phyloP scores from a whole-genome alignment of 1,284 basidiomycete species.

The Fistulinella staudtii region DNA sequence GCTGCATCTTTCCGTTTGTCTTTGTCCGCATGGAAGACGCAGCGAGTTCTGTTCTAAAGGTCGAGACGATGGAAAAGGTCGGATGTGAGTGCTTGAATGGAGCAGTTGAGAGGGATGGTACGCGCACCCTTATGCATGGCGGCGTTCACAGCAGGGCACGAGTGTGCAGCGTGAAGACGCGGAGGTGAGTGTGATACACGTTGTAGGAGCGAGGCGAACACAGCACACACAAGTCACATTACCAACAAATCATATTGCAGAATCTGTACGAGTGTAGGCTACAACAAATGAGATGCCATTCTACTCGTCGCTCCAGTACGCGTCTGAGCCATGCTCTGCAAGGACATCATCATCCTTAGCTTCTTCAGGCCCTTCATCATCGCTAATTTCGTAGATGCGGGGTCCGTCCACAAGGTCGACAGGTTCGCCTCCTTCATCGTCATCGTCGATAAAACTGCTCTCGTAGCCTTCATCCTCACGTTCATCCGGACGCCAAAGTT shows the following conservation, averaged over 20 bases:
- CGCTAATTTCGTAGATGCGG: constrained; percentile 27
- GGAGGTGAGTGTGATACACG: constrained; percentile 22
- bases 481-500: constrained; percentile 19
- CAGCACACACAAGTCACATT: too few species aligned
- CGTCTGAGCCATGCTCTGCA: constrained; percentile 18
- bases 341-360: constrained; percentile 5
- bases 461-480: constrained; percentile 38
- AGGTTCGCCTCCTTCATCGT: constrained; percentile 11
- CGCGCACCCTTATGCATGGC: constrained; percentile 29
- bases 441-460: constrained; percentile 52
- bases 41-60: too few species aligned
- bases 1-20: constrained; percentile 19
- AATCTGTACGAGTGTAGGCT: too few species aligned
- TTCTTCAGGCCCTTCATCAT: constrained; percentile 23
- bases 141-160: constrained; percentile 25
- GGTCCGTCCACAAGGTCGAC: too few species aligned
- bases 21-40: constrained; percentile 28
- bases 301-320: constrained; percentile 6
- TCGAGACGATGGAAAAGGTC: constrained; percentile 3
- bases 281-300: background rate
- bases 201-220: constrained; percentile 22
- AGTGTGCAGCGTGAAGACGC: constrained; percentile 29
- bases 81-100: constrained; percentile 10
- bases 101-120: constrained; percentile 15
- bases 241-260: too few species aligned